These are phyloP conservation scores for Salix arbutifolia DNA, from an alignment of 345 rosid species.

Conservation along the genomic window DNA sequence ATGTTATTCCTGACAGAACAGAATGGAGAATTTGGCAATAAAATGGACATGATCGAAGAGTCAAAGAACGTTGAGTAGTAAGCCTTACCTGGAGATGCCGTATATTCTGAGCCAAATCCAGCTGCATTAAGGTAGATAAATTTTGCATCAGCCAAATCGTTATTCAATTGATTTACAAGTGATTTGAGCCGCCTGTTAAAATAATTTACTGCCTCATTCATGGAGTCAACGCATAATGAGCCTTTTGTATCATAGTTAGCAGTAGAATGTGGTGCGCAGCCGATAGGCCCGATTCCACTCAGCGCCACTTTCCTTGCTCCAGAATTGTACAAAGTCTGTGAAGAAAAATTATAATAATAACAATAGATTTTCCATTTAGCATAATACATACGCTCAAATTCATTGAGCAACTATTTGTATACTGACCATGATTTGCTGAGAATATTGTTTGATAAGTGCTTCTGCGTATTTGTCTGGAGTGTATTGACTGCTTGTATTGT, in stretches of 20 bases:
- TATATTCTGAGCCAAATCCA: background rate
- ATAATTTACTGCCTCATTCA: constrained; percentile 16
- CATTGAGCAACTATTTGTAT: too few species aligned
- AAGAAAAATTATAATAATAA: background rate
- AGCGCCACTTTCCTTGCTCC: constrained; percentile 28
- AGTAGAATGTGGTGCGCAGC: constrained; percentile 17
- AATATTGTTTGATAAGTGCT: constrained; percentile 20
- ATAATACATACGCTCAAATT: background rate
- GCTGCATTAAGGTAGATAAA: constrained; percentile 9
- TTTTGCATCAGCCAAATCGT: constrained; percentile 4
- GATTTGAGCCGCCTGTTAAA: constrained; percentile 11
- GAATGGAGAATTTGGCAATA: background rate
- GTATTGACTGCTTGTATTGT: constrained; percentile 5
- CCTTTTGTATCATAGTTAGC: background rate
- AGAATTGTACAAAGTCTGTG: constrained; percentile 9
- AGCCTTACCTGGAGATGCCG: too few species aligned
- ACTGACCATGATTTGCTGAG: constrained; percentile 23
- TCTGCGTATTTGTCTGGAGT: constrained; percentile 17
- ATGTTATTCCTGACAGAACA: too few species aligned
- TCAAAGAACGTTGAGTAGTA: too few species aligned
- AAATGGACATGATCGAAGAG: too few species aligned
- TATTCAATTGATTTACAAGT: constrained; percentile 8
- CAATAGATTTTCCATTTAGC: background rate
- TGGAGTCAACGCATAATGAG: constrained; percentile 9
- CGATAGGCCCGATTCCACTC: constrained; percentile 10